Percentiles rank a stretch among this genome's conserved stretches.
Evolutionary conservation across 169 alveolate species (phyloP).

Genomic region (Perkinsus marinus): DNA sequence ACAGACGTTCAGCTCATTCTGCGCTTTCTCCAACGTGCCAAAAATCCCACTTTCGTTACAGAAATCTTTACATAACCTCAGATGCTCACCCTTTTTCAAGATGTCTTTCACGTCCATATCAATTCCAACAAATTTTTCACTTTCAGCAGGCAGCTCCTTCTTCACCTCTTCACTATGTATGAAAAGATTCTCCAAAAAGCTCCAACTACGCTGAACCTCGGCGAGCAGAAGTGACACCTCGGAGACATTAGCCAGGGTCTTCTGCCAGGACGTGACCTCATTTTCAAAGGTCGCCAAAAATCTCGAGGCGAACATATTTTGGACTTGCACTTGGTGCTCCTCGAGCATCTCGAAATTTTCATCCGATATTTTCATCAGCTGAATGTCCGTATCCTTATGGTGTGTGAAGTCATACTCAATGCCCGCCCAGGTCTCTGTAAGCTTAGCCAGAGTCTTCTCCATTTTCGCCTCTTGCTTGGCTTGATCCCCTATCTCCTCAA

Average conservation of each 20-base stretch:
- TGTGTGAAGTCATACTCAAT: slow-evolving; percentile 63
- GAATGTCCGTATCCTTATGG: slow-evolving; percentile 70
- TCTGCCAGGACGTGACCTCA: slow-evolving; percentile 77
- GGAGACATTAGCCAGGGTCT: slow-evolving; percentile 72
- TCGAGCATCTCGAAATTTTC: slow-evolving; percentile 85
- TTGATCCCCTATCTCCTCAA: slow-evolving; percentile 85
- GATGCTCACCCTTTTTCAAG: slow-evolving; percentile 57
- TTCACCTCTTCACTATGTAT: slow-evolving; percentile 89
- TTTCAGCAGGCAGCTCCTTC: slow-evolving; percentile 86
- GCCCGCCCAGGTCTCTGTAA: slow-evolving; percentile 70
- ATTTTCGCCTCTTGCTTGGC: slow-evolving; percentile 83
- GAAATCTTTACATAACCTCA: slow-evolving; percentile 58
- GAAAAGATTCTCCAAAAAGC: slow-evolving; percentile 86
- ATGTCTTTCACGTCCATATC: slow-evolving; percentile 80
- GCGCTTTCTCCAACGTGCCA: slow-evolving; percentile 65
- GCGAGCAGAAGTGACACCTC: slow-evolving; percentile 75
- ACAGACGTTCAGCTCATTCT: slow-evolving; percentile 70
- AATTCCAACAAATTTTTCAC: slow-evolving; percentile 78
- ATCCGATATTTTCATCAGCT: slow-evolving; percentile 71
- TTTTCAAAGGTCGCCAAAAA: slow-evolving; percentile 78
- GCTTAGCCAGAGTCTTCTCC: slow-evolving; percentile 71
- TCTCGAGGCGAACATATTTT: slow-evolving; percentile 81
- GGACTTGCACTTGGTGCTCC: slow-evolving; percentile 80
- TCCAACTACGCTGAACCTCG: slow-evolving; percentile 89
- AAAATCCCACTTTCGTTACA: slow-evolving; percentile 63